phyloP scores from a whole-genome alignment of 2,329 filamentous ascomycete genomes.

The Dactylellina leptospora region DNA sequence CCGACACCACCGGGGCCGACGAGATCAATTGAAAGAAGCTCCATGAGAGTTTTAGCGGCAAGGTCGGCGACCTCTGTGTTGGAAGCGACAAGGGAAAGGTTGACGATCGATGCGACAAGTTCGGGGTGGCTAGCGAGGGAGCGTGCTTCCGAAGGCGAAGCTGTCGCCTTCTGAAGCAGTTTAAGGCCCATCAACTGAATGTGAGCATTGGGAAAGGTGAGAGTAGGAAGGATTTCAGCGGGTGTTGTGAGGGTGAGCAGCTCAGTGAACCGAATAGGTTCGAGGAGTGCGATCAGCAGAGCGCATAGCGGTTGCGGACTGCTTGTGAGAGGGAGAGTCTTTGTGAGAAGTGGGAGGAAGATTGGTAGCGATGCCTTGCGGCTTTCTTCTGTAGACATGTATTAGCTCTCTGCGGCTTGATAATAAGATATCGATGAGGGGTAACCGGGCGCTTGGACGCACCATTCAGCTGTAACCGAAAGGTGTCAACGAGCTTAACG shows the following conservation, averaged over 20 bases:
- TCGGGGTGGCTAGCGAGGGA: slow-evolving; percentile 48
- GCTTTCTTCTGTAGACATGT: slow-evolving; percentile 34
- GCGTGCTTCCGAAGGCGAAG: slow-evolving; percentile 39
- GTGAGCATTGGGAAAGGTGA: slow-evolving; percentile 50
- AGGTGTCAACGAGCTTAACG: slow-evolving; percentile 51
- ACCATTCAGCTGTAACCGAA: slow-evolving; percentile 52
- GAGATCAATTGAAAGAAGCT: slow-evolving; percentile 40
- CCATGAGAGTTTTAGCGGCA: slow-evolving; percentile 34
- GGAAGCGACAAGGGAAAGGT: slow-evolving; percentile 45
- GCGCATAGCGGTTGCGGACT: slow-evolving; percentile 50
- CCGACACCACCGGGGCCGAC: slow-evolving; percentile 44
- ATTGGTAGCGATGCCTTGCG: slow-evolving; percentile 48
- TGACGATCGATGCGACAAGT: slow-evolving; percentile 49
- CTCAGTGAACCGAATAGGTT: slow-evolving; percentile 46
- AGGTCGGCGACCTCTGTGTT: slow-evolving; percentile 49
- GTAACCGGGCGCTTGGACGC: slow-evolving; percentile 31
- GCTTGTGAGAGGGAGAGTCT: slow-evolving; percentile 45
- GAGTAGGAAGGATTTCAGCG: slow-evolving; percentile 48
- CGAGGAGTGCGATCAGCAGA: slow-evolving; percentile 42
- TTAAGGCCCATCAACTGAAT: slow-evolving; percentile 48
- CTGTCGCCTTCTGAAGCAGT: slow-evolving; percentile 46
- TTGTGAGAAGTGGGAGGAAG: slow-evolving; percentile 49
- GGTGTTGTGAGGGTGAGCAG: slow-evolving; percentile 48
- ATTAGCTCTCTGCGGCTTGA: slow-evolving; percentile 10
- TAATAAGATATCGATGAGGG: slow-evolving; percentile 47